Evolutionary conservation across 306 rosid genomes (phyloP), one percentile per base, ranked within the genome.

Genomic region (Cicer pinnatifidum): DNA sequence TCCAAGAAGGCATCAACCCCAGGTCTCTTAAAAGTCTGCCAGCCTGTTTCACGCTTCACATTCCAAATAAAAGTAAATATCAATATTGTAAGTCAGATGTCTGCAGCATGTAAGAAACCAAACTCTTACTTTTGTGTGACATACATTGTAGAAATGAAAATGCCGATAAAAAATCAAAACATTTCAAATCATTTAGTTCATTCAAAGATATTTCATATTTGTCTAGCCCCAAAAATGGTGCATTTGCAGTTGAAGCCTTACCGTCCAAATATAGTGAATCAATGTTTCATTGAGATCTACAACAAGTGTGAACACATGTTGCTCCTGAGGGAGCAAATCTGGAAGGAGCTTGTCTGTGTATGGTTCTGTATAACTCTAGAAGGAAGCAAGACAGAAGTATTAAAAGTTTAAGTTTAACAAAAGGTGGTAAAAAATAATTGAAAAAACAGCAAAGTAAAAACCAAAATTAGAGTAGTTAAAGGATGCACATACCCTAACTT

Each of bases 1-100:
- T 94, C 99, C 88, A 94, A 86, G 86, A 94, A 94, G 23, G 96
- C 89, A 86, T 94, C 99, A 66, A 94, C 97, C 53, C 99, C 99
- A 46, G 99, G 99, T 78, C 99, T 89, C 80, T 94, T 94, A 78
- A 94, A 83, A 6, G 99, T 94, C 80, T 90, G 96, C 99, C 99
- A 94, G 53, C 99, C 90, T 69, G 92, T 94, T 73, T 94, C 97
- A 76, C 99, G 80, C 99, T 94, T 75, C 78, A 80, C 76, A 84
- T 19, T 65, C 56, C 83, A 83, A 78, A 54, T 15, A 57, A 54
- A 78, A 69, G 79, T 44, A 71, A 65, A 69, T 50, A 13, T 28
- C 68, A 59, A 78, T 67, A 83, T 54, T 41, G 76, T 70, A 50
- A 45, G 75, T 12, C 40, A 68, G 70, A 73, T 37, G 73, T 50